phyloP scores from a whole-genome alignment of 805 yeast species.

The Starmerella khaoyaiensis region DNA sequence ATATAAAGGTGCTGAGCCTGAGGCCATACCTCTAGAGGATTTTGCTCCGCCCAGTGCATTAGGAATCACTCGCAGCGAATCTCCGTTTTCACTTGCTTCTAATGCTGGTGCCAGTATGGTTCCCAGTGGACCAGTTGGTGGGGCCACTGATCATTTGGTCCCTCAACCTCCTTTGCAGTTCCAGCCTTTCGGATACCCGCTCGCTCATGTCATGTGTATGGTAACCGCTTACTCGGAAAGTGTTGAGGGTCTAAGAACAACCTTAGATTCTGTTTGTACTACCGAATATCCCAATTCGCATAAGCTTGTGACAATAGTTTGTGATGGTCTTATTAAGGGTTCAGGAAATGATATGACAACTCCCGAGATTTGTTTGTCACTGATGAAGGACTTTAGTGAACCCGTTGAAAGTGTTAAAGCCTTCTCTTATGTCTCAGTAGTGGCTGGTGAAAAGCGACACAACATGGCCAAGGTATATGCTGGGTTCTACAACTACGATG shows the following conservation, averaged over 20 bases:
- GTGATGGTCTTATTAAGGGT: slow-evolving; percentile 93
- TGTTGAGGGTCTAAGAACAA: slow-evolving; percentile 69
- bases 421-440: slow-evolving; percentile 87
- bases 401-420: slow-evolving; percentile 68
- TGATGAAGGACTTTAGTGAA: slow-evolving; percentile 70
- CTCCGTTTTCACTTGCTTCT: slow-evolving; percentile 7
- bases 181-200: slow-evolving; percentile 76
- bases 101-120: slow-evolving; percentile 1
- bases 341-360: slow-evolving; percentile 80
- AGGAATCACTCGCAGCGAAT: slow-evolving; percentile 6
- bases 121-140: slow-evolving; percentile 23
- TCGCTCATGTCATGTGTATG: slow-evolving; percentile 57
- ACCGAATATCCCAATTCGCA: slow-evolving; percentile 94
- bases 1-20: slow-evolving; percentile 23
- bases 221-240: slow-evolving; percentile 96
- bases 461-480: slow-evolving; percentile 95
- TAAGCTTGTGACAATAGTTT: slow-evolving; percentile 67
- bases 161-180: slow-evolving; percentile 85
- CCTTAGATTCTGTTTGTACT: slow-evolving; percentile 85
- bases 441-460: slow-evolving; percentile 86
- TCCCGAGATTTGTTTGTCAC: slow-evolving; percentile 73
- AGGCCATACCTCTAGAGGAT: slow-evolving; percentile 11
- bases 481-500: slow-evolving; percentile 82
- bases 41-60: slow-evolving; percentile 14
- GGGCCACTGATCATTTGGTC: slow-evolving; percentile 47